phyloP scores from a whole-genome alignment of 169 alveolate species.

The Cryptosporidium xiaoi region DNA sequence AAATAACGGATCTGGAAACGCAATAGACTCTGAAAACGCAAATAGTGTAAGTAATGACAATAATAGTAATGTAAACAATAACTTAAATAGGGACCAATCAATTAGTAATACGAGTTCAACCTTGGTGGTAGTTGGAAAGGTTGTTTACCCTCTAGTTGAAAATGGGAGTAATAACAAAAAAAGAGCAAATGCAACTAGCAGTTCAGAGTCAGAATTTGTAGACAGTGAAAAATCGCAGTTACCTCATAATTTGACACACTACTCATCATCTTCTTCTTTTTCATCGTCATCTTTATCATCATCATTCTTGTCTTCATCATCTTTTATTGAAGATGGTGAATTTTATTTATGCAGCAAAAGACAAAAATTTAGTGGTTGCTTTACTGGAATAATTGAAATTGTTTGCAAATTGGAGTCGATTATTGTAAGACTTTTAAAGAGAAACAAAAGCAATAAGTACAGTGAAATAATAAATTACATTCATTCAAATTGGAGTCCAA shows the following conservation, averaged over 20 bases:
- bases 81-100: too few species aligned
- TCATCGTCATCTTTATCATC: constrained; percentile 11
- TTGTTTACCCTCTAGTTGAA: neutral
- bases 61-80: too few species aligned
- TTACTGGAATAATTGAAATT: constrained; percentile 37
- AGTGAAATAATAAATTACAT: constrained; percentile 9
- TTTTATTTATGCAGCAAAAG: neutral
- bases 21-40: too few species aligned
- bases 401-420: constrained; percentile 44
- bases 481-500: constrained; percentile 3
- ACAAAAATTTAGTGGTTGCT: neutral
- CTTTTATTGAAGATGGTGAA: neutral
- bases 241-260: too few species aligned
- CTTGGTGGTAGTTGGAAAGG: neutral
- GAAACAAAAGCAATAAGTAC: constrained; percentile 1
- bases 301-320: constrained; percentile 17
- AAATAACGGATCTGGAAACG: too few species aligned
- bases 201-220: neutral
- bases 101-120: too few species aligned
- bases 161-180: neutral
- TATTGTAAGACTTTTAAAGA: constrained; percentile 26
- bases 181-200: neutral
- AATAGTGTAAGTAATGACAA: too few species aligned
- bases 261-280: constrained; percentile 7
- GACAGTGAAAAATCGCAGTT: neutral